These are phyloP conservation scores for Adansonia grandidieri DNA, from an alignment of 441 rosid species.

Conservation along the genomic window DNA sequence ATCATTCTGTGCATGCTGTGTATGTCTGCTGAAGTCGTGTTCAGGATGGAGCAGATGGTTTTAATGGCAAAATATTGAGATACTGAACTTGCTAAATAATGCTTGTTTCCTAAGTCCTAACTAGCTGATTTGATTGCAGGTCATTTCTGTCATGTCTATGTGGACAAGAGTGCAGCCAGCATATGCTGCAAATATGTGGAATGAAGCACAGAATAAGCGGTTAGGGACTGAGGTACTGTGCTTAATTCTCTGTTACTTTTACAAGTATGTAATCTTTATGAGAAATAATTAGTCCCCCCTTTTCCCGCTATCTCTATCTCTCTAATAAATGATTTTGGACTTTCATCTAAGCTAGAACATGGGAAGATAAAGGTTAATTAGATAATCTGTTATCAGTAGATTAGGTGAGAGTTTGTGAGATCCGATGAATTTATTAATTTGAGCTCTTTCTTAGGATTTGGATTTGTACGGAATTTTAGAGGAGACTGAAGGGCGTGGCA, in stretches of 20 bases:
- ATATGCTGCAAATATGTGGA: constrained; percentile 99
- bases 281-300: not conserved
- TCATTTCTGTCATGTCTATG: constrained; percentile 97
- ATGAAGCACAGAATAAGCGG: constrained; percentile 93
- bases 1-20: not conserved
- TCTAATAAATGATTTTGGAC: constrained; percentile 4
- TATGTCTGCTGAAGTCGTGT: not conserved
- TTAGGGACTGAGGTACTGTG: constrained; percentile 79
- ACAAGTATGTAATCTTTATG: not conserved
- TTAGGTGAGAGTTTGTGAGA: not conserved
- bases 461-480: constrained; percentile 72
- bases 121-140: constrained; percentile 50
- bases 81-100: not conserved
- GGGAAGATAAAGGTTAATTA: not conserved
- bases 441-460: constrained; percentile 52
- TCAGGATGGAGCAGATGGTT: too few species aligned
- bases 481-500: constrained; percentile 78
- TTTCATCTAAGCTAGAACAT: not conserved
- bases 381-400: not conserved
- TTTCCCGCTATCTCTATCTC: not conserved
- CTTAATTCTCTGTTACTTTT: constrained; percentile 1
- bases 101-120: constrained; percentile 18
- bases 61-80: not conserved
- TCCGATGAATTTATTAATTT: not conserved
- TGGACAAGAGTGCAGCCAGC: constrained; percentile 96